These are phyloP conservation scores for Draba incana DNA, from an alignment of 345 rosid genomes.

Conservation along the genomic window DNA sequence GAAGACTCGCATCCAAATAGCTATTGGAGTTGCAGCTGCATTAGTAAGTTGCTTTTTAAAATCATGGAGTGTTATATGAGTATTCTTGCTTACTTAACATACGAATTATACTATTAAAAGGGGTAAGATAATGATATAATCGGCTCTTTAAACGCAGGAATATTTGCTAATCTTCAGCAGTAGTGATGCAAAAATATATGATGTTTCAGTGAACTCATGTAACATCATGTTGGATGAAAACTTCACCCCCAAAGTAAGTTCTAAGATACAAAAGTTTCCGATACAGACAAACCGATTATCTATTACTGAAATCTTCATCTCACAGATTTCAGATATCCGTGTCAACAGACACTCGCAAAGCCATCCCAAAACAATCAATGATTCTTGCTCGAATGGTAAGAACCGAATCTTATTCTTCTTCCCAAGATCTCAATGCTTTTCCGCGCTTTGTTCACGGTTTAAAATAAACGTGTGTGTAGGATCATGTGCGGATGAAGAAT, in stretches of 20 bases:
- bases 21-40: constrained; percentile 92
- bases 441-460: background rate
- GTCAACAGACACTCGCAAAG: constrained; percentile 46
- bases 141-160: constrained; percentile 56
- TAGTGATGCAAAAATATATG: constrained; percentile 60
- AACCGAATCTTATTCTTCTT: background rate
- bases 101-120: background rate
- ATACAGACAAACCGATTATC: background rate
- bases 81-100: background rate
- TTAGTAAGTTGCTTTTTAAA: constrained; percentile 54
- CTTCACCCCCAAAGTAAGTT: constrained; percentile 76
- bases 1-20: constrained; percentile 79
- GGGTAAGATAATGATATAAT: background rate
- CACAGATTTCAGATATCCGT: constrained; percentile 72
- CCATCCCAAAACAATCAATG: constrained; percentile 41
- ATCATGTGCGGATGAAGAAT: constrained; percentile 48
- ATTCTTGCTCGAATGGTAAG: constrained; percentile 60
- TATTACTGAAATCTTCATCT: constrained; percentile 10
- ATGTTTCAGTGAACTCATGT: constrained; percentile 79
- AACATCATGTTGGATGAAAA: constrained; percentile 85
- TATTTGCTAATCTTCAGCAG: constrained; percentile 79
- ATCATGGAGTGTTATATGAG: constrained; percentile 2
- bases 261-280: background rate
- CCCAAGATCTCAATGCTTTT: constrained; percentile 1
- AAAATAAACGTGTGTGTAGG: constrained; percentile 14